Conservation (phyloP, 768 basidiomycete genomes). For the Mycena vitilis region DNA sequence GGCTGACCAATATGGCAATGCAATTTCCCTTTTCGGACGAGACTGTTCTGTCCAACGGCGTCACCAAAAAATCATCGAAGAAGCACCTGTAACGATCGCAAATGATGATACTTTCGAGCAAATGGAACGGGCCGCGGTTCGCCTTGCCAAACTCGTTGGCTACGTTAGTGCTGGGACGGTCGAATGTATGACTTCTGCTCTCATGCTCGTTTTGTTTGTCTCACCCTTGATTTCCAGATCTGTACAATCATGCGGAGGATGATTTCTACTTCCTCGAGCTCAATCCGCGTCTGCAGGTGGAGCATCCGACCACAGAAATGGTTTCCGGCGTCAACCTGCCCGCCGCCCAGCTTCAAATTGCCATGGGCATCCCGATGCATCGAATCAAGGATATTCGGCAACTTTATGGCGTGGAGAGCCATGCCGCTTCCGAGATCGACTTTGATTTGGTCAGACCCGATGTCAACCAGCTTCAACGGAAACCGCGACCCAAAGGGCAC, state of each 20-base stretch:
- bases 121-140: slow-evolving; percentile 99
- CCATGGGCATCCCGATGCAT: slow-evolving; percentile 98
- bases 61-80: slow-evolving; percentile 99
- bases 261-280: slow-evolving; percentile 98
- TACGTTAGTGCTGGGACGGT: slow-evolving; percentile 99
- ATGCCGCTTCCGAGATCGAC: slow-evolving; percentile 92
- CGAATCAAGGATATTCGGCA: slow-evolving; percentile 96
- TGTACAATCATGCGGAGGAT: slow-evolving; percentile 94
- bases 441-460: slow-evolving; percentile 95
- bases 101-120: slow-evolving; percentile 91
- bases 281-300: slow-evolving; percentile 99
- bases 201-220: slow-evolving; percentile 20
- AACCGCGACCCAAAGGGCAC: slow-evolving; percentile 96
- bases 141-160: slow-evolving; percentile 97
- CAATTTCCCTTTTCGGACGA: slow-evolving; percentile 98
- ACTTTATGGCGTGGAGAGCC: slow-evolving; percentile 93
- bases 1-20: slow-evolving; percentile 99
- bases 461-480: slow-evolving; percentile 88
- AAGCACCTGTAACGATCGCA: slow-evolving; percentile 98
- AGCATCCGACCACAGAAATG: slow-evolving; percentile 99
- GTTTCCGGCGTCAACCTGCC: slow-evolving; percentile 99
- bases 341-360: slow-evolving; percentile 95
- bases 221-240: slow-evolving; percentile 62
- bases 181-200: slow-evolving; percentile 74
- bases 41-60: slow-evolving; percentile 99